Evolutionary conservation across 352 stramenopile species (phyloP).

Genomic region (Aphanomyces euteiches): DNA sequence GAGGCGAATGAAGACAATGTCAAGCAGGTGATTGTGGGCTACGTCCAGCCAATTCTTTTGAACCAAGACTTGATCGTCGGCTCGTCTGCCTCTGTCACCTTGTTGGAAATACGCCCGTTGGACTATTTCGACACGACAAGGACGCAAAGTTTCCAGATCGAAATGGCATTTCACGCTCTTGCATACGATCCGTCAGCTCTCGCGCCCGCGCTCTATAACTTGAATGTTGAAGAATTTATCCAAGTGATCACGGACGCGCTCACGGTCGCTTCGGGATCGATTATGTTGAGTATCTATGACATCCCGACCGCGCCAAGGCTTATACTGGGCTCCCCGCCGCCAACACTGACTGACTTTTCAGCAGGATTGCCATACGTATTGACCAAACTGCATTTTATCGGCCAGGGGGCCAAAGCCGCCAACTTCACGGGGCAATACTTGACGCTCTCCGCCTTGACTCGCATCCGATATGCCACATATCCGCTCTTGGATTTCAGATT

Average conservation of each 20-base stretch:
- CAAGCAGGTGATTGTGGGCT: not conserved
- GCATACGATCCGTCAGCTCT: not conserved
- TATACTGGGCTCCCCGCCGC: not conserved
- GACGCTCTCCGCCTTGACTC: not conserved
- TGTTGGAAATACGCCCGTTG: not conserved
- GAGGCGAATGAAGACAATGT: not conserved
- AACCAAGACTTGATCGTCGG: not conserved
- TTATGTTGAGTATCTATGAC: no score
- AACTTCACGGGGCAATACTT: slow-evolving; percentile 1
- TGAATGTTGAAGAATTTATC: not conserved
- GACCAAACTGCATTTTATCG: slow-evolving; percentile 7
- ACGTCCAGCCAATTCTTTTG: not conserved
- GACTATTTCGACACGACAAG: not conserved
- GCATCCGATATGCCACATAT: slow-evolving; percentile 8
- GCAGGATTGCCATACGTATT: not conserved
- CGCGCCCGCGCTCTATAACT: not conserved
- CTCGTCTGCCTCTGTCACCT: not conserved
- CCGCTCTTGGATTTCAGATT: slow-evolving; percentile 1
- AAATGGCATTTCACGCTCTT: not conserved
- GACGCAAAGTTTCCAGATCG: slow-evolving; percentile 10
- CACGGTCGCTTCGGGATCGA: not conserved
- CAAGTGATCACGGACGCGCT: not conserved
- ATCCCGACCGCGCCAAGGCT: not conserved
- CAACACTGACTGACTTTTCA: not conserved
- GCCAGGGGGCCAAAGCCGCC: not conserved